Evolutionary conservation across 257 asterid species (phyloP), one percentile per base, ranked within the genome.

Genomic region (Orobanche coerulescens): DNA sequence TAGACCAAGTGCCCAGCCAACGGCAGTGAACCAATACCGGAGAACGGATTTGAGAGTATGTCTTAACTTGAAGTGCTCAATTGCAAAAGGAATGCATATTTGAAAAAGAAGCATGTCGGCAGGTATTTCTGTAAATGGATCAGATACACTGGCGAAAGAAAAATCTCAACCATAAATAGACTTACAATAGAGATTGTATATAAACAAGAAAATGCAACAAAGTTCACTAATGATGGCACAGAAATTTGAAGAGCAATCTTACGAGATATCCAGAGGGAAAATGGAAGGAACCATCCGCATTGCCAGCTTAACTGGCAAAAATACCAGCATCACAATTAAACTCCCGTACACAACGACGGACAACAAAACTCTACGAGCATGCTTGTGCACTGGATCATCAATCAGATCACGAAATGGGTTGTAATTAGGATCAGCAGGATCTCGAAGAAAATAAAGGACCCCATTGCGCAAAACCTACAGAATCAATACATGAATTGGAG

Each of bases 331-430:
- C 72, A 91, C 98, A 54, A 91, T 91, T 77, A 91, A 78, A 75
- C 98, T 91, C 62, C 98, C 98, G 56, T 87, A 91, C 22, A 91
- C 98, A 56, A 86, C 88, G 42, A 91, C 95, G 49, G 98, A 91
- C 67, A 91, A 68, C 80, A 91, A 67, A 74, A 91, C 96, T 66
- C 98, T 84, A 61, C 98, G 96, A 67, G 98, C 96, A 78, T 91
- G 98, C 79, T 91, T 91, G 81, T 91, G 98, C 54, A 91, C 95
- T 66, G 98, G 98, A 75, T 91, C 98, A 71, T 91, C 96, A 63
- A 91, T 91, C 73, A 91, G 76, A 74, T 91, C 98, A 62, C 98
- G 95, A 76, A 91, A 91, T 9, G 98, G 98, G 68, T 91, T 91
- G 79, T 91, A 91, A 73, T 91, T 91, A 25, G 98, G 98, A 80